Evolutionary conservation across 768 basidiomycete species (phyloP).

Genomic region (Hydnomerulius pinastri): DNA sequence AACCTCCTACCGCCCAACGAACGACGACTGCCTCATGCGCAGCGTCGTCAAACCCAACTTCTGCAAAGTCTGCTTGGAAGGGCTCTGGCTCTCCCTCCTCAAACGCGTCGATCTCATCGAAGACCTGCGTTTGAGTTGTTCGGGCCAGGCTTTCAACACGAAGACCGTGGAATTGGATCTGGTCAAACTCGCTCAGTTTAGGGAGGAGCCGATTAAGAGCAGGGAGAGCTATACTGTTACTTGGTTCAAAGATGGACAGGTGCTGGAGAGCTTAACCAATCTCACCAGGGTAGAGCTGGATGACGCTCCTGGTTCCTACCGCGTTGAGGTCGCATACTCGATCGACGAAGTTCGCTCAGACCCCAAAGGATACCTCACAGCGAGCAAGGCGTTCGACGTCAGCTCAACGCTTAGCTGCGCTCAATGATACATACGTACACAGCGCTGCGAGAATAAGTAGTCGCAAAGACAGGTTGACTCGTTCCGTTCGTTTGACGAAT

Average conservation of each 20-base stretch:
- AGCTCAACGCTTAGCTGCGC: background rate
- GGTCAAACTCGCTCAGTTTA: conserved; percentile 62
- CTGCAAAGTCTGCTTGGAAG: conserved; percentile 74
- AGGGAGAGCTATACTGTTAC: conserved; percentile 56
- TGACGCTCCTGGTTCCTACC: conserved; percentile 43
- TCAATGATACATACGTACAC: too few relatives aligned
- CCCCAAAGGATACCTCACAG: conserved; percentile 33
- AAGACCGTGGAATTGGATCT: conserved; percentile 50
- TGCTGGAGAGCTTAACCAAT: conserved; percentile 50
- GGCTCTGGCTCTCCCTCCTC: conserved; percentile 70
- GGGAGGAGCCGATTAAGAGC: conserved; percentile 28
- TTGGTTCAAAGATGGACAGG: conserved; percentile 53
- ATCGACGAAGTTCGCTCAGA: conserved; percentile 62
- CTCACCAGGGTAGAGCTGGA: conserved; percentile 47
- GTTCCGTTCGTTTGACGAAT: too few relatives aligned
- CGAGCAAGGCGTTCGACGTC: conserved; percentile 20
- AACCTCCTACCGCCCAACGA: conserved; percentile 79
- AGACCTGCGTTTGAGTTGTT: conserved; percentile 43
- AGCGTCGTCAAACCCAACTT: conserved; percentile 67
- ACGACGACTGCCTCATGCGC: conserved; percentile 84
- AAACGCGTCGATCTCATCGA: conserved; percentile 64
- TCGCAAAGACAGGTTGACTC: too few relatives aligned
- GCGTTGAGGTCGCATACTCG: conserved; percentile 48
- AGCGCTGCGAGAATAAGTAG: too few relatives aligned
- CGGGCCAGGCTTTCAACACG: conserved; percentile 17